Percentiles rank a stretch among this genome's conserved stretches.
Conservation (phyloP, 208 protist species). For the Strigomonas oncopelti region DNA sequence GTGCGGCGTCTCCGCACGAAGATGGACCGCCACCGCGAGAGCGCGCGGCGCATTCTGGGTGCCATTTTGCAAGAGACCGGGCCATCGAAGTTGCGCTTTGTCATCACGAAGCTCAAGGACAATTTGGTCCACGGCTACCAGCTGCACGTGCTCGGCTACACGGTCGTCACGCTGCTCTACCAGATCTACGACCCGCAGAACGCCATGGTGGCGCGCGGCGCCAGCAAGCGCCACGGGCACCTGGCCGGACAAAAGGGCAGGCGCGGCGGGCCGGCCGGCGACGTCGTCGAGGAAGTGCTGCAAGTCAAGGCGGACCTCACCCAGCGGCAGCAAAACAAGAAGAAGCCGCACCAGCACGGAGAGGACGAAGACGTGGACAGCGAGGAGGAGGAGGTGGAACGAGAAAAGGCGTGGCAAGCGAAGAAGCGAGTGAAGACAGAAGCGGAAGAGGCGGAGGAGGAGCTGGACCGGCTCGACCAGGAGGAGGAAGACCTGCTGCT, state of each 20-base stretch:
- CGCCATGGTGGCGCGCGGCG: constrained; percentile 21
- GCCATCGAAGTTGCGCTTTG: constrained; percentile 72
- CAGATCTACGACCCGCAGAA: constrained; percentile 85
- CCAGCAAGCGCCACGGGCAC: constrained; percentile 1
- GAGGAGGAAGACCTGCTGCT: constrained; percentile 58
- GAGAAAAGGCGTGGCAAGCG: constrained; percentile 8
- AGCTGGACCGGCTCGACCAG: constrained; percentile 20
- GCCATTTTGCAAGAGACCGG: constrained; percentile 82
- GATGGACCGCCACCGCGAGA: constrained; percentile 83
- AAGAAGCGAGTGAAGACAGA: constrained; percentile 1
- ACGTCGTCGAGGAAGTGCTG: constrained; percentile 34
- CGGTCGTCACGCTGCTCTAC: constrained; percentile 83
- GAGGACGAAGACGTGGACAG: constrained; percentile 5
- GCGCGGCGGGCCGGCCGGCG: constrained; percentile 7
- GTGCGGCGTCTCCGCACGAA: constrained; percentile 84
- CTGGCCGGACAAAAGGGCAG: not conserved
- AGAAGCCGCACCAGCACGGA: constrained; percentile 16
- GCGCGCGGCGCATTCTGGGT: constrained; percentile 73
- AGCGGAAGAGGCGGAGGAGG: not conserved
- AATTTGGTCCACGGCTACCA: constrained; percentile 89
- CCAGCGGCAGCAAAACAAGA: constrained; percentile 5
- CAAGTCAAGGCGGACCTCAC: not conserved
- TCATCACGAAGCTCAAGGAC: constrained; percentile 83
- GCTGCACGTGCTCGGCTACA: constrained; percentile 90
- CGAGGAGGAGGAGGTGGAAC: constrained; percentile 9